Evolutionary conservation across 345 rosid genomes (phyloP).

Genomic region (Salix suchowensis): DNA sequence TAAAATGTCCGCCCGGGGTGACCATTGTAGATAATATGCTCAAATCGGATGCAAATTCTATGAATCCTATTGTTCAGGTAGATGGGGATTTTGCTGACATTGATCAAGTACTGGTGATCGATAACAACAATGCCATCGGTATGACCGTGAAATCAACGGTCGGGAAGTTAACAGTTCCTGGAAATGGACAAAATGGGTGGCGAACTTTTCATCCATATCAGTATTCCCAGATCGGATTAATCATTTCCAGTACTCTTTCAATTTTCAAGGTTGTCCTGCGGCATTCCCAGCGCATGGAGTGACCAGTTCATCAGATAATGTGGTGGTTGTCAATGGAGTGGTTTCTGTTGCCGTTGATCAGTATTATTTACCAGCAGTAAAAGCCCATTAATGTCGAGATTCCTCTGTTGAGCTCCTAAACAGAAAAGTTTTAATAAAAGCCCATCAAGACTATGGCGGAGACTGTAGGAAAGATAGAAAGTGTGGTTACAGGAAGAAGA

Average conservation of each 20-base stretch:
- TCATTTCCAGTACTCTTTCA: constrained; percentile 57
- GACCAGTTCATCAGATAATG: constrained; percentile 47
- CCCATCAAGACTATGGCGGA: too few species aligned
- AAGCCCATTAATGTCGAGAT: too few species aligned
- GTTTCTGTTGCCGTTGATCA: constrained; percentile 59
- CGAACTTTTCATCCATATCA: constrained; percentile 46
- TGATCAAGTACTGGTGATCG: constrained; percentile 49
- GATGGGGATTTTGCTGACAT: constrained; percentile 53
- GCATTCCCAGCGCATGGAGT: constrained; percentile 36
- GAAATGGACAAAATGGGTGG: constrained; percentile 59
- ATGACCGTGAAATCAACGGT: constrained; percentile 56
- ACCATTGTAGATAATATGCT: constrained; percentile 60
- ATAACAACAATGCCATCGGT: constrained; percentile 53
- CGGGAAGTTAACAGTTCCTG: constrained; percentile 38
- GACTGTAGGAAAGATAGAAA: too few species aligned
- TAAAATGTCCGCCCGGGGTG: constrained; percentile 48
- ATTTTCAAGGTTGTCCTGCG: constrained; percentile 6
- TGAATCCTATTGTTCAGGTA: constrained; percentile 36
- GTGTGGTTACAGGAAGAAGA: too few species aligned
- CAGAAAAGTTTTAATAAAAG: too few species aligned
- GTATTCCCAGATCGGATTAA: constrained; percentile 55
- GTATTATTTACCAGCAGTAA: neutral
- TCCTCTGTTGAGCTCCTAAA: too few species aligned
- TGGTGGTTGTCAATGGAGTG: constrained; percentile 44
- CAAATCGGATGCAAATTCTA: constrained; percentile 17